Evolutionary conservation across 1,139 yeast genomes (phyloP).

Genomic region (Sugiyamaella grinbergsii): DNA sequence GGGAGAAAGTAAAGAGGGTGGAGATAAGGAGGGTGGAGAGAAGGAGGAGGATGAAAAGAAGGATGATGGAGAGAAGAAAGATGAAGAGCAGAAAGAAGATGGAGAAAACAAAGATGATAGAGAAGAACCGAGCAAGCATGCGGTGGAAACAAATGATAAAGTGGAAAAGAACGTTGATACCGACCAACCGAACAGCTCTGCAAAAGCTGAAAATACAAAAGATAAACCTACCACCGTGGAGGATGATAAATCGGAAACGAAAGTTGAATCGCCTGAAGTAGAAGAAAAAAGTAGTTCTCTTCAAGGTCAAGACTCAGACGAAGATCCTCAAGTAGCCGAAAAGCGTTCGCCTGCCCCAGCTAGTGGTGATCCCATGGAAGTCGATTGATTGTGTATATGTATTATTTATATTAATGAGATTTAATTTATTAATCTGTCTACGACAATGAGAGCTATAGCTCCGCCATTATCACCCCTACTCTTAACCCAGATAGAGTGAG

Average conservation of each 20-base stretch:
- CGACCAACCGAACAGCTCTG: too few relatives aligned
- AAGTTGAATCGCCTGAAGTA: too few relatives aligned
- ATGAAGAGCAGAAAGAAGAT: conserved; percentile 18
- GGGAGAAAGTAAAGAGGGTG: conserved; percentile 11
- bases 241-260: not conserved
- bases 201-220: too few relatives aligned
- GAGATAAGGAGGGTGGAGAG: conserved; percentile 9
- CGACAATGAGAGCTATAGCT: too few relatives aligned
- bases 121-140: not conserved
- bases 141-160: conserved; percentile 4
- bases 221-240: too few relatives aligned
- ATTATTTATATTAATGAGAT: too few relatives aligned
- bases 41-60: conserved; percentile 13
- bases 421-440: too few relatives aligned
- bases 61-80: conserved; percentile 11
- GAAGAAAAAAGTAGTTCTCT: not conserved
- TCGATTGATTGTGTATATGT: not conserved
- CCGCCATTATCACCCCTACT: too few relatives aligned
- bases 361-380: not conserved
- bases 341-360: not conserved
- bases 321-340: not conserved
- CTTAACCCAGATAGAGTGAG: too few relatives aligned
- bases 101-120: conserved; percentile 1
- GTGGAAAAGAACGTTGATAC: not conserved
- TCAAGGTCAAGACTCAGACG: not conserved